A percentile compares a stretch with the other conserved stretches of the same genome.
Conservation (phyloP, 2,329 filamentous ascomycete species). For the Fusarium austroafricanum region DNA sequence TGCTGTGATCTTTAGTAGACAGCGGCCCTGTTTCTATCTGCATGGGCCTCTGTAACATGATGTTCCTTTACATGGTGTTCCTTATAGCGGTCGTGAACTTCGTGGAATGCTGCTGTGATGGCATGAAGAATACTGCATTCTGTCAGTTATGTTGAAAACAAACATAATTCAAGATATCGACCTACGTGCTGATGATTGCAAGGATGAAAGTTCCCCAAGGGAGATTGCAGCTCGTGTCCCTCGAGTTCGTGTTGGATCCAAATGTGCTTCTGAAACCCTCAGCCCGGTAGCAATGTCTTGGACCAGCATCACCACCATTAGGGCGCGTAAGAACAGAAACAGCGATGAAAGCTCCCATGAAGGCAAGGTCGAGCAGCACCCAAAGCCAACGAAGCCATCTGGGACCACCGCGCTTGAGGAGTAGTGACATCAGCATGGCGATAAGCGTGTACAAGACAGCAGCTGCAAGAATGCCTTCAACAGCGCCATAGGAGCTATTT, state of each 20-base stretch:
- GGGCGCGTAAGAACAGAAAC: conserved; percentile 24
- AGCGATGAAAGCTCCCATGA: conserved; percentile 16
- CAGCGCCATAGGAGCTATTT: conserved; percentile 17
- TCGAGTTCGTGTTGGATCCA: neutral
- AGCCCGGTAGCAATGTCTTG: conserved; percentile 4
- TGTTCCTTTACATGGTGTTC: neutral
- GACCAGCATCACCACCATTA: conserved; percentile 10
- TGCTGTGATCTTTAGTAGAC: neutral
- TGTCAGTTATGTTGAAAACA: too few relatives aligned
- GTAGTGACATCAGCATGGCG: conserved; percentile 10
- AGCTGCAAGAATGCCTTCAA: conserved; percentile 35
- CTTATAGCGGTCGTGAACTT: neutral
- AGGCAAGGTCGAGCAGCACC: conserved; percentile 19
- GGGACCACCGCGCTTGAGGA: conserved; percentile 21
- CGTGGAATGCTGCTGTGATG: conserved; percentile 23
- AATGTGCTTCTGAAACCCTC: neutral
- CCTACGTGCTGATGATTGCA: conserved; percentile 32
- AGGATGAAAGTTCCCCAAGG: conserved; percentile 30
- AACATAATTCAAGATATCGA: neutral
- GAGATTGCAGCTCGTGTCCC: conserved; percentile 14
- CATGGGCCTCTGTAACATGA: neutral
- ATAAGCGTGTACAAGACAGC: conserved; percentile 34
- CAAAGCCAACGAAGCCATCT: conserved; percentile 28
- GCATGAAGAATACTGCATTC: conserved; percentile 3
- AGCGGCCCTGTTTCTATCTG: neutral